These are phyloP conservation scores for Bruguiera hainesii DNA, from an alignment of 441 rosid genomes.

Conservation along the genomic window DNA sequence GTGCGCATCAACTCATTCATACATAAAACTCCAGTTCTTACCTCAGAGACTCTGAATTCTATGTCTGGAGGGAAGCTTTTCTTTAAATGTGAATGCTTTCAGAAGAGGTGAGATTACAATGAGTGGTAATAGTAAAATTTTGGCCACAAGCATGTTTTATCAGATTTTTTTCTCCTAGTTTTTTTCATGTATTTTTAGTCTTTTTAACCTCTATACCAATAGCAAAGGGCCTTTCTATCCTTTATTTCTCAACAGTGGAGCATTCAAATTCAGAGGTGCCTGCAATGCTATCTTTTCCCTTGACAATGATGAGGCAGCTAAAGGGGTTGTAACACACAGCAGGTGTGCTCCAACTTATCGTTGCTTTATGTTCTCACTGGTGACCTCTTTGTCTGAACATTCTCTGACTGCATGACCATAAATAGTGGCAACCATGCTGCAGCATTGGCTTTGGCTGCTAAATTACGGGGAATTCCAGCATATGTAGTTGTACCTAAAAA, in stretches of 20 bases:
- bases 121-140: conserved; percentile 11
- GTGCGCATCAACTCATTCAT: conserved; percentile 45
- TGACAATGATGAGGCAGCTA: conserved; percentile 53
- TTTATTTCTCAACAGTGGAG: conserved; percentile 48
- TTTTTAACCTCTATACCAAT: background rate
- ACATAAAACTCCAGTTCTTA: conserved; percentile 63
- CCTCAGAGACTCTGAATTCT: conserved; percentile 60
- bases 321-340: conserved; percentile 79
- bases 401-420: conserved; percentile 19
- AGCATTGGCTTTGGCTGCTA: conserved; percentile 90
- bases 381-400: conserved; percentile 6
- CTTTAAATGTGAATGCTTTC: conserved; percentile 84
- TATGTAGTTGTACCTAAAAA: conserved; percentile 70
- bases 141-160: background rate
- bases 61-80: conserved; percentile 56
- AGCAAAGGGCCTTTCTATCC: conserved; percentile 9
- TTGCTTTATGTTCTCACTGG: background rate
- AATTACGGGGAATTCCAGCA: conserved; percentile 62
- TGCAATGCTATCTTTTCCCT: conserved; percentile 82
- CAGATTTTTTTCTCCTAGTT: background rate
- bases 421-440: conserved; percentile 93
- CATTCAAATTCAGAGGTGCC: conserved; percentile 92
- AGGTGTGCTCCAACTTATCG: conserved; percentile 35
- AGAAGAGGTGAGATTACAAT: conserved; percentile 66
- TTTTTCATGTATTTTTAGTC: background rate